Base-by-base conservation (phyloP, 306 rosid species). In the Glycine tomentella region DNA sequence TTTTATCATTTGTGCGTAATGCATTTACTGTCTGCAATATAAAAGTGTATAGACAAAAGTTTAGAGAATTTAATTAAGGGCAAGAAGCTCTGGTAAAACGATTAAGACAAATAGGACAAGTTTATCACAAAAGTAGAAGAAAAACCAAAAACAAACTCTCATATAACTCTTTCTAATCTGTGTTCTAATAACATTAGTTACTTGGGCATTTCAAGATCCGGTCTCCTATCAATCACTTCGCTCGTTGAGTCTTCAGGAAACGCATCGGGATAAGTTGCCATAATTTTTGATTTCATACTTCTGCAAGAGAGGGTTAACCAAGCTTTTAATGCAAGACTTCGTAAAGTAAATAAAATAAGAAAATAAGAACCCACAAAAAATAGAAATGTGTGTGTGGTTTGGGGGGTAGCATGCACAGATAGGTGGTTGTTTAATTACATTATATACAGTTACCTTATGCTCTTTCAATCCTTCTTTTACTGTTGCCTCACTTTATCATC, bases 191-290 rank as follows among this genome's bases (percentile, higher is more conserved):
- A 62, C 52, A 51, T 11, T 45, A 38, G 15, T 88, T 77, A 91
- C 79, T 79, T 86, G 0, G 99, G 98, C 83, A 86, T 69, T 88
- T 95, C 99, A 36, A 95, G 94, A 86, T 93, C 99, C 9, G 97
- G 97, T 74, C 99, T 90, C 80, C 85, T 86, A 81, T 95, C 98
- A 33, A 89, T 77, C 34, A 75, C 87, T 84, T 86, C 90, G 56
- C 65, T 66, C 69, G 34, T 80, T 5, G 90, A 88, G 57, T 87
- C 91, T 62, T 84, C 91, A 25, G 93, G 90, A 86, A 93, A 93
- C 16, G 96, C 99, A 59, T 93, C 97, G 2, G 98, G 99, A 81
- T 91, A 93, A 17, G 90, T 86, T 10, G 92, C 87, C 76, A 85
- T 80, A 77, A 95, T 81, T 87, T 87, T 93, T 4, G 93, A 91